Evolutionary conservation across 768 basidiomycete genomes (phyloP), one percentile per base, ranked within the genome.

Genomic region (Russula virescens): DNA sequence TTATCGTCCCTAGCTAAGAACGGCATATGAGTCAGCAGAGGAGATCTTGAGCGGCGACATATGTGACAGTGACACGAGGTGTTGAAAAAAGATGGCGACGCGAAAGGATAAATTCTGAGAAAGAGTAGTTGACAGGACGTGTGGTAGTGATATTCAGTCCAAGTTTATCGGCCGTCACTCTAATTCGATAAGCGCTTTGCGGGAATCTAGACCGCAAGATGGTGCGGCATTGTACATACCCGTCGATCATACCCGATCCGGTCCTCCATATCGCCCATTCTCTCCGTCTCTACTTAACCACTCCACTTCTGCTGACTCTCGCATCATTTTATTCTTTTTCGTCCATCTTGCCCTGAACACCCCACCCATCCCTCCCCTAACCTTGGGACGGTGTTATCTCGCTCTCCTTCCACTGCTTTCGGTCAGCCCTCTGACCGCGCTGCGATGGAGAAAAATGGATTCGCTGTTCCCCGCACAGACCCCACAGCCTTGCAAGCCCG

Each of bases 401-500:
- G 31, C 46, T 26, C 28, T 42, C n/a, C 47, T 38, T 49, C 16
- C 49, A 42, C n/a, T 14, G 16, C 26, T 23, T 51, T 26, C 40
- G 9, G 47, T 40, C 21, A 23, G 28, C 28, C 42, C 2, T 34
- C 19, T 19, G 26, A 49, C 45, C 14, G 47, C 35, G 10, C 7
- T 19, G 9, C 13, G 8, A 63, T 65, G 53, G 63, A 56, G 50
- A 62, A 63, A 35, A 63, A 26, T 6, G 55, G 48, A 5, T 53
- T 65, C 8, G 6, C 35, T 1, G 54, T 47, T 18, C 53, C 43
- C 14, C 64, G 64, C 35, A 21, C 31, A 9, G 64, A 65, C 42
- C 8, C 58, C 16, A 38, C 48, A 45, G 34, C 45, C 43, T 16
- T 16, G 28, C 48, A 57, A 55, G 3, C 52, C 2, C 78, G 77